Evolutionary conservation across 257 asterid species (phyloP), one percentile per base, ranked within the genome.

Genomic region (Anisodus tanguticus): DNA sequence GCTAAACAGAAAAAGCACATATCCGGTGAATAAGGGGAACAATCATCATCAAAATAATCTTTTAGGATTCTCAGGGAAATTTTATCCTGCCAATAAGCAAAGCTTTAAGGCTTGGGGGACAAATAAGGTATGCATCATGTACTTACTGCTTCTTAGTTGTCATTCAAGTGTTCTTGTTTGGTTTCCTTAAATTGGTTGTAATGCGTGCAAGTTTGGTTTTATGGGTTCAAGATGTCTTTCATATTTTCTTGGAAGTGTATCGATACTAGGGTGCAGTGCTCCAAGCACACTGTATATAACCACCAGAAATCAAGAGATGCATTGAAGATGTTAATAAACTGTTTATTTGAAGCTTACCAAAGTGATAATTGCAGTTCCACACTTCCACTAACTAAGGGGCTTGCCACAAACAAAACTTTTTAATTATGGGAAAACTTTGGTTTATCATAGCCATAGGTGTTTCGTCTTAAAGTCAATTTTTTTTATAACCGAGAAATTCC

Each of bases 61-160:
- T 72, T 83, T 64, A 87, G 89, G 85, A 79, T 86, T 92, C 64
- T 86, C 91, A 11, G 86, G 86, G 66, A 90, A 90, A 49, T 82
- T 85, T 88, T 91, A 92, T 86, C 88, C 91, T 72, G 78, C 60
- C 82, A 89, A 86, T 85, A 89, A 85, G 69, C 91, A 86, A 87
- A 90, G 84, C 64, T 84, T 86, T 88, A 89, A 82, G 82, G 74
- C 76, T 87, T 88, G 79, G 88, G 88, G 85, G 84, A 43, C 86
- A 85, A 87, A 82, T 58, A 90, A 92, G 97, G 98, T 94, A 90
- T 37, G 81, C 41, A 67, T 47, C 10, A 45, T 76, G 60, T 49
- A 51, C 31, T 1, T 53, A 8, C 81, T 77, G 15, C 47, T 77
- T 53, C 13, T 57, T 1, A 53, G 49, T 26, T 77, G 82, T 31